These are phyloP conservation scores for Aspergillus clavatus DNA, from an alignment of 2,329 filamentous ascomycete species.

Conservation along the genomic window DNA sequence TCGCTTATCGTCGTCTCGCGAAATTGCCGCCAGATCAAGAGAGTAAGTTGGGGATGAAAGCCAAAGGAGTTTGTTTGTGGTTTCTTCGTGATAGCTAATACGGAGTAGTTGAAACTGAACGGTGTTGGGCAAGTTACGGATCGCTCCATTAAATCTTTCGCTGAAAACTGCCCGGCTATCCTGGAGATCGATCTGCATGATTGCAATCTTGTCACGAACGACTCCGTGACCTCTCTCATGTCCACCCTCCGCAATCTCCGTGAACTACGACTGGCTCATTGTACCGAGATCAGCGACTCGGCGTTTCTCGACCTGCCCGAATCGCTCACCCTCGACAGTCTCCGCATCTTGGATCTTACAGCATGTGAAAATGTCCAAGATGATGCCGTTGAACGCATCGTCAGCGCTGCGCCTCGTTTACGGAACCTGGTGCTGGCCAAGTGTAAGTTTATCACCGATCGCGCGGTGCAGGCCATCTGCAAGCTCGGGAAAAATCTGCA, in stretches of 20 bases:
- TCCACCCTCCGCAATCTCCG: slow-evolving; percentile 75
- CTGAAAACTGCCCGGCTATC: slow-evolving; percentile 81
- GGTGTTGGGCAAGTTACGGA: slow-evolving; percentile 83
- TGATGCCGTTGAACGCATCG: slow-evolving; percentile 80
- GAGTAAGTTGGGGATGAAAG: slow-evolving; percentile 52
- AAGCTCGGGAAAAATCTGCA: slow-evolving; percentile 92
- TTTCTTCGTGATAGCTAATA: no score
- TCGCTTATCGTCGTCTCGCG: slow-evolving; percentile 76
- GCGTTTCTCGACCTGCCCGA: slow-evolving; percentile 77
- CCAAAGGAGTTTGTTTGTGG: no score
- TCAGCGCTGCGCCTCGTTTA: slow-evolving; percentile 77
- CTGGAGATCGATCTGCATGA: slow-evolving; percentile 94
- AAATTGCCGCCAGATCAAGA: slow-evolving; percentile 79
- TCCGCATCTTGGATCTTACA: slow-evolving; percentile 90
- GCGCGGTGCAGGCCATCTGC: slow-evolving; percentile 79
- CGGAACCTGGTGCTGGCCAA: slow-evolving; percentile 93
- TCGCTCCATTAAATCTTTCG: slow-evolving; percentile 76
- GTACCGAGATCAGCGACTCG: slow-evolving; percentile 76
- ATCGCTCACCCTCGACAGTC: slow-evolving; percentile 69
- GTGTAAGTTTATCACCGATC: slow-evolving; percentile 87
- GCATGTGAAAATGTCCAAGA: slow-evolving; percentile 82
- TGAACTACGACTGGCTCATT: slow-evolving; percentile 82
- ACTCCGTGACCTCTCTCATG: slow-evolving; percentile 76
- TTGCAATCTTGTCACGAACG: slow-evolving; percentile 74
- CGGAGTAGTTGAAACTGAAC: slow-evolving; percentile 87